Conservation (phyloP, 441 rosid genomes). For the Erysimum cheiri region DNA sequence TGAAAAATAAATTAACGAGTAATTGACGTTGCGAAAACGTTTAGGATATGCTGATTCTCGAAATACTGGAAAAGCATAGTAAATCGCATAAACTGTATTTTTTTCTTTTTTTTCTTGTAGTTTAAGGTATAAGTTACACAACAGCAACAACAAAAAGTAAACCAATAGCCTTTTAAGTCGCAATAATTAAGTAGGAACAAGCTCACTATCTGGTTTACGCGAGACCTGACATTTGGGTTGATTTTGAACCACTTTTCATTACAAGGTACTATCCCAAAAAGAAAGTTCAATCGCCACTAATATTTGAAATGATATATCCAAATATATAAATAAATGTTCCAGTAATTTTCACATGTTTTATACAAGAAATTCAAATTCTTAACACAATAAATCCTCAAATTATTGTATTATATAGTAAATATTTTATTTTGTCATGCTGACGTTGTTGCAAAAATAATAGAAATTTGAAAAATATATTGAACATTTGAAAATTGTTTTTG, state of each 20-base stretch:
- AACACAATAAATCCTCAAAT: too few species aligned
- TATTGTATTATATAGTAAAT: too few species aligned
- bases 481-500: background rate
- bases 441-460: background rate
- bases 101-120: too few species aligned
- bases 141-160: background rate
- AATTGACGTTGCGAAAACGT: background rate
- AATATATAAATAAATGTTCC: background rate
- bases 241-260: conserved; percentile 24
- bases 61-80: background rate
- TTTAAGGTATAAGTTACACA: background rate
- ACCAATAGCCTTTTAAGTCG: background rate
- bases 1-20: background rate
- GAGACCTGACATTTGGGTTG: conserved; percentile 27
- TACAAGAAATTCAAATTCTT: too few species aligned
- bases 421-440: too few species aligned
- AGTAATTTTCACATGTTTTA: background rate
- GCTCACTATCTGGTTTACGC: conserved; percentile 16
- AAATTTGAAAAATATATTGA: background rate
- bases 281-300: background rate
- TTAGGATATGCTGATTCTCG: background rate
- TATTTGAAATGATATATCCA: background rate
- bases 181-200: conserved; percentile 34
- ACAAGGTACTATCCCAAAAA: conserved; percentile 9
- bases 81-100: too few species aligned